These are phyloP conservation scores for Cercospora sesami DNA, from an alignment of 2,329 filamentous ascomycete species.

Conservation along the genomic window DNA sequence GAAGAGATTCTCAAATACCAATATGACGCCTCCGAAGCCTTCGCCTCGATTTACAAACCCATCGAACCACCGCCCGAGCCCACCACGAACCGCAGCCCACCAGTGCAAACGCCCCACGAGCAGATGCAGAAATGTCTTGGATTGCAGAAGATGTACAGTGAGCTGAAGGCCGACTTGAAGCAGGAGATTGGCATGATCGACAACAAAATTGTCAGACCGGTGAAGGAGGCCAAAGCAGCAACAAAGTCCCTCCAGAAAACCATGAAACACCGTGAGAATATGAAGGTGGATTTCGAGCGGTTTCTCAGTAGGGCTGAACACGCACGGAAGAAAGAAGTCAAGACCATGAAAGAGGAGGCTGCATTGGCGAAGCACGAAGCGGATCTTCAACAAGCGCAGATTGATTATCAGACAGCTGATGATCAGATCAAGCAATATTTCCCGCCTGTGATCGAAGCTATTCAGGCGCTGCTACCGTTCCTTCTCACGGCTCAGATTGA, in stretches of 20 bases:
- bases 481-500: conserved; percentile 69
- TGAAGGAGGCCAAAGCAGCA: conserved; percentile 66
- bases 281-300: conserved; percentile 77
- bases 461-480: conserved; percentile 72
- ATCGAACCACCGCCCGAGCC: conserved; percentile 67
- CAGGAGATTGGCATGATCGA: conserved; percentile 73
- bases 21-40: conserved; percentile 64
- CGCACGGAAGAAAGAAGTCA: conserved; percentile 67
- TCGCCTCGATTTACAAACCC: conserved; percentile 73
- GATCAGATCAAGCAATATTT: conserved; percentile 70
- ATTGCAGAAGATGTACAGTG: conserved; percentile 67
- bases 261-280: conserved; percentile 82
- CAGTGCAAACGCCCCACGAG: conserved; percentile 58
- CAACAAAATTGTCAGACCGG: conserved; percentile 66
- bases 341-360: conserved; percentile 71
- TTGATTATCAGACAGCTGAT: conserved; percentile 73
- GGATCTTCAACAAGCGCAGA: conserved; percentile 64
- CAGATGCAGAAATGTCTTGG: conserved; percentile 65
- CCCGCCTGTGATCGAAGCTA: conserved; percentile 68
- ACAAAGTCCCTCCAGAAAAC: conserved; percentile 75
- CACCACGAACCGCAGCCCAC: conserved; percentile 51
- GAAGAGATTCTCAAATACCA: conserved; percentile 69
- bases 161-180: conserved; percentile 69
- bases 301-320: conserved; percentile 70
- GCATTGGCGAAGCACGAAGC: conserved; percentile 69